A percentile compares a stretch with the other conserved stretches of the same genome.
Evolutionary conservation across 148 eudicot genomes (phyloP).

Genomic region (Fagopyrum tataricum): DNA sequence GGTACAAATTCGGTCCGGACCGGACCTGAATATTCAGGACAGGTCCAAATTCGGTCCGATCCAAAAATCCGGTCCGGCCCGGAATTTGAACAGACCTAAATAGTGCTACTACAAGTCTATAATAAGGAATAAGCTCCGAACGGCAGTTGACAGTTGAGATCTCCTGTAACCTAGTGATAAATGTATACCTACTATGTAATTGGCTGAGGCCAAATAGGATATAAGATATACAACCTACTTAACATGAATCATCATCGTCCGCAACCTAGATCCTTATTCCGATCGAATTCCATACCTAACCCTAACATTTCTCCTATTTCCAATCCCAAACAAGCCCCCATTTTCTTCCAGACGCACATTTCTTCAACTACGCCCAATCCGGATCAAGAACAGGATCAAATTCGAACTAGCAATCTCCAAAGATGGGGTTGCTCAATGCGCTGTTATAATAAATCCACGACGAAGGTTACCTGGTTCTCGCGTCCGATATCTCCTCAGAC

Average conservation of each 20-base stretch:
- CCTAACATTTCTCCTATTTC: conserved; percentile 41
- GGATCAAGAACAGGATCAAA: conserved; percentile 22
- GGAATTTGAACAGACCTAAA: too few species aligned
- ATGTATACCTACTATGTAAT: too few species aligned
- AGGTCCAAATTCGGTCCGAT: too few species aligned
- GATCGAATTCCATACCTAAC: conserved; percentile 20
- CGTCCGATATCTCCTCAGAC: conserved; percentile 24
- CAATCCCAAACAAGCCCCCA: conserved; percentile 28
- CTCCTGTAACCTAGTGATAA: too few species aligned
- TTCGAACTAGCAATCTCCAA: conserved; percentile 9
- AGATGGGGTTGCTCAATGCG: conserved; percentile 42
- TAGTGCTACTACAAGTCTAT: too few species aligned
- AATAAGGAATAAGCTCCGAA: too few species aligned
- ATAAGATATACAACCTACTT: too few species aligned
- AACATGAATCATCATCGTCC: conserved; percentile 9
- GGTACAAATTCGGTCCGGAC: too few species aligned
- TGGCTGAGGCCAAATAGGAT: too few species aligned
- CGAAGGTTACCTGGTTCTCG: conserved; percentile 52
- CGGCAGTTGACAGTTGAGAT: too few species aligned
- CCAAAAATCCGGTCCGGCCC: too few species aligned
- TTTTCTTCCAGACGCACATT: conserved; percentile 19
- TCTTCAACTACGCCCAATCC: conserved; percentile 25
- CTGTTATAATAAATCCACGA: conserved; percentile 42
- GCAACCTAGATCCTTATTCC: conserved; percentile 10
- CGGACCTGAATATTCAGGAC: too few species aligned